These are phyloP conservation scores for Pharus latifolius DNA, from an alignment of 176 grass and related monocot genomes.

Conservation along the genomic window DNA sequence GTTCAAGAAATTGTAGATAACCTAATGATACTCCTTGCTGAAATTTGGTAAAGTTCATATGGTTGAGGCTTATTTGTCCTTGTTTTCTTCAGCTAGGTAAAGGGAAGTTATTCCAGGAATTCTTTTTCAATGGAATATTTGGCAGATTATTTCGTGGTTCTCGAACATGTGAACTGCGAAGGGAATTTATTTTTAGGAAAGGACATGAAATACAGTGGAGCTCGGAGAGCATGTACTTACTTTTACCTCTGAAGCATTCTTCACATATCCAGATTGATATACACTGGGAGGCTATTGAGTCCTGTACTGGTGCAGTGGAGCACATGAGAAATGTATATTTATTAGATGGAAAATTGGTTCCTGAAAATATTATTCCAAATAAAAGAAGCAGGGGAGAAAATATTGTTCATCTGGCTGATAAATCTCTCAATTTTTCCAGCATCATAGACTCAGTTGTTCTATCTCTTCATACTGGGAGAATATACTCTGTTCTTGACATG, in stretches of 20 bases:
- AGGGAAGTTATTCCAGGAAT: slow-evolving; percentile 78
- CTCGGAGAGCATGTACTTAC: slow-evolving; percentile 65
- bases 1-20: slow-evolving; percentile 15
- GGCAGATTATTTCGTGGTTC: slow-evolving; percentile 68
- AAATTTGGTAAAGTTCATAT: slow-evolving; percentile 9
- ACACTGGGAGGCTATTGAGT: slow-evolving; percentile 67
- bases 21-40: not conserved
- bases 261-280: slow-evolving; percentile 32
- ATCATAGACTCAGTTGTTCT: slow-evolving; percentile 73
- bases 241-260: slow-evolving; percentile 59
- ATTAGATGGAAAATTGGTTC: slow-evolving; percentile 17
- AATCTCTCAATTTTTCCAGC: slow-evolving; percentile 32
- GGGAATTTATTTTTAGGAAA: slow-evolving; percentile 75
- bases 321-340: slow-evolving; percentile 55
- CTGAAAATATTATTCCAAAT: slow-evolving; percentile 5
- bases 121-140: slow-evolving; percentile 96
- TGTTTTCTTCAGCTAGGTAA: slow-evolving; percentile 52
- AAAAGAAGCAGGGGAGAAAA: slow-evolving; percentile 19
- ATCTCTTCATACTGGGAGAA: slow-evolving; percentile 78
- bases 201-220: slow-evolving; percentile 55
- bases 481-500: slow-evolving; percentile 74
- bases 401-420: slow-evolving; percentile 72
- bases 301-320: slow-evolving; percentile 44
- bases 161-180: slow-evolving; percentile 29
- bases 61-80: slow-evolving; percentile 4